Evolutionary conservation across 768 basidiomycete species (phyloP).

Genomic region (Galerina sulciceps): DNA sequence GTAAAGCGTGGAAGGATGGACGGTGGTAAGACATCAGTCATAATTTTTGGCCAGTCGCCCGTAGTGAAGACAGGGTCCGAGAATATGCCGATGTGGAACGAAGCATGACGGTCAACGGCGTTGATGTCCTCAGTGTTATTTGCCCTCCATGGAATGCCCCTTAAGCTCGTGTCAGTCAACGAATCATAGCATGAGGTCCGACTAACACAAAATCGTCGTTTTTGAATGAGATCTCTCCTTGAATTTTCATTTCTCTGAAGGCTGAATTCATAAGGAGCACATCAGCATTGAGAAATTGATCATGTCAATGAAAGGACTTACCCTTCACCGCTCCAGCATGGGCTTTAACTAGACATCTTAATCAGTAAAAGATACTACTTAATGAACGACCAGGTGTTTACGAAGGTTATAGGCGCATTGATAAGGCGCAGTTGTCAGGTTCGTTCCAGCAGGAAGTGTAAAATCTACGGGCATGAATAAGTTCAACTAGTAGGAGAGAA

Average conservation of each 20-base stretch:
- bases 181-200: not conserved
- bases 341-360: slow-evolving; percentile 39
- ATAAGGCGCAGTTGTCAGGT: slow-evolving; percentile 46
- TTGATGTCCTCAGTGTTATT: slow-evolving; percentile 47
- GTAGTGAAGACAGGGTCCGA: slow-evolving; percentile 53
- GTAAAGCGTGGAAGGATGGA: slow-evolving; percentile 53
- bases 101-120: slow-evolving; percentile 52
- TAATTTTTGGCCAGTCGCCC: slow-evolving; percentile 55
- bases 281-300: not conserved
- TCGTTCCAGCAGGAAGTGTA: slow-evolving; percentile 45
- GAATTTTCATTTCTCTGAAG: slow-evolving; percentile 50
- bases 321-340: slow-evolving; percentile 56
- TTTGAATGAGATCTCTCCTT: slow-evolving; percentile 59
- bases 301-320: slow-evolving; percentile 9
- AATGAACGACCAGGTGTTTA: slow-evolving; percentile 22
- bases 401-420: slow-evolving; percentile 48
- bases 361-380: not conserved
- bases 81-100: slow-evolving; percentile 54
- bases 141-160: slow-evolving; percentile 49
- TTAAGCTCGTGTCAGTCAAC: slow-evolving; percentile 8
- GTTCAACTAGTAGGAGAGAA: not conserved
- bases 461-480: slow-evolving; percentile 28
- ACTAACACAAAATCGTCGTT: slow-evolving; percentile 52
- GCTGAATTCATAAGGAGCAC: slow-evolving; percentile 22
- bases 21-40: slow-evolving; percentile 51